Conservation (phyloP, 192 early-diverging fungal species). For the Coemansia reversa region DNA sequence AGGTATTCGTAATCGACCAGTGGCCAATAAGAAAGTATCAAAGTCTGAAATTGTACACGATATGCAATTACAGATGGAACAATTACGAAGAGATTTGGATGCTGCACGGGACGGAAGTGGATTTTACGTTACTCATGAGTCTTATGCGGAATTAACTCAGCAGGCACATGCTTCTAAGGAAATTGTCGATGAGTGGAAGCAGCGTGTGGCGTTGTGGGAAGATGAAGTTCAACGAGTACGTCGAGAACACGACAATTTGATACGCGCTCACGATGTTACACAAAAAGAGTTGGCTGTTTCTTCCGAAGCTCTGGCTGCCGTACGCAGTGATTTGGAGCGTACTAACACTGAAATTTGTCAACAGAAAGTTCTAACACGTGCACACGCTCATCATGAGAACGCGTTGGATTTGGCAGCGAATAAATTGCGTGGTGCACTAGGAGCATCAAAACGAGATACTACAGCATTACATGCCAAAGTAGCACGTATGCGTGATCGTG, state of each 20-base stretch:
- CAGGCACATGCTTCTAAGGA: conserved; percentile 19
- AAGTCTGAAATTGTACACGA: conserved; percentile 81
- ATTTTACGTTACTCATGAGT: conserved; percentile 70
- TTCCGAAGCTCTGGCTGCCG: conserved; percentile 16
- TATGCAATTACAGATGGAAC: conserved; percentile 75
- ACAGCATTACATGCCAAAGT: conserved; percentile 18
- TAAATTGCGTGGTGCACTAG: conserved; percentile 20
- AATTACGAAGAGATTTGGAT: conserved; percentile 73
- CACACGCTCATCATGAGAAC: conserved; percentile 54
- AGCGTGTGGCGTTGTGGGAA: conserved; percentile 33
- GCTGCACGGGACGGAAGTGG: conserved; percentile 84
- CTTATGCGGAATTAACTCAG: conserved; percentile 51
- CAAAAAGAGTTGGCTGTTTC: conserved; percentile 44
- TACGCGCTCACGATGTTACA: conserved; percentile 12
- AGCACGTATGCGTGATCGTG: conserved; percentile 22
- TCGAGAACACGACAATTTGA: conserved; percentile 5
- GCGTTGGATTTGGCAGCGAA: conserved; percentile 40
- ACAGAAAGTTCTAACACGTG: conserved; percentile 41
- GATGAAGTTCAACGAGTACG: conserved; percentile 16
- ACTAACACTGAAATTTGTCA: conserved; percentile 32
- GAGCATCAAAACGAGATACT: conserved; percentile 3
- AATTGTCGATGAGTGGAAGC: conserved; percentile 34
- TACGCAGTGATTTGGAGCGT: conserved; percentile 29
- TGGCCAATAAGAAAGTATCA: conserved; percentile 75
- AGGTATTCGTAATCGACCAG: conserved; percentile 75